Conservation (phyloP, 306 rosid genomes). For the Pterocarpus macrocarpus region DNA sequence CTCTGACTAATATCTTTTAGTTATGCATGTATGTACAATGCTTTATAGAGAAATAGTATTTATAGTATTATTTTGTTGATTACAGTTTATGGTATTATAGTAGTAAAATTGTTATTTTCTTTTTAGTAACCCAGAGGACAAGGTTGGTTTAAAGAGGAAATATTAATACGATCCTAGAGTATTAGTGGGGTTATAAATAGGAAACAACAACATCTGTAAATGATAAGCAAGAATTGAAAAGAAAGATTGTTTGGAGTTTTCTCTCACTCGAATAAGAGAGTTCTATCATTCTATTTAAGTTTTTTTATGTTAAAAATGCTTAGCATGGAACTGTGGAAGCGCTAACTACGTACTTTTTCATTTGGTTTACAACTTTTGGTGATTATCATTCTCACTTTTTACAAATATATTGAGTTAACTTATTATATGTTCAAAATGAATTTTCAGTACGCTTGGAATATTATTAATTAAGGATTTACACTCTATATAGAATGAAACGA, state of each 20-base stretch:
- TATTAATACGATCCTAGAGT: too few relatives aligned
- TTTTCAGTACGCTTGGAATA: neutral
- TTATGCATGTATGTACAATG: neutral
- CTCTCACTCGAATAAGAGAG: too few relatives aligned
- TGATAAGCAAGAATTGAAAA: too few relatives aligned
- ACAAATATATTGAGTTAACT: neutral
- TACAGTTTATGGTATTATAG: too few relatives aligned
- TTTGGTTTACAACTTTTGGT: neutral
- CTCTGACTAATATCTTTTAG: too few relatives aligned
- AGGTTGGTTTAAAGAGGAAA: too few relatives aligned
- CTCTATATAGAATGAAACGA: neutral
- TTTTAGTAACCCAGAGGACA: too few relatives aligned
- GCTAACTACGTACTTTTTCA: neutral
- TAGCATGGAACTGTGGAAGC: neutral
- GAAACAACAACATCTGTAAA: too few relatives aligned
- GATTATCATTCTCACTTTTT: constrained; percentile 3
- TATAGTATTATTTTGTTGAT: neutral
- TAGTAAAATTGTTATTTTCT: too few relatives aligned
- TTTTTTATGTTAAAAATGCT: neutral
- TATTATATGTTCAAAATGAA: too few relatives aligned
- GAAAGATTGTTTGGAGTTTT: too few relatives aligned
- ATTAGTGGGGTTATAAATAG: too few relatives aligned
- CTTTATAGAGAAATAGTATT: neutral
- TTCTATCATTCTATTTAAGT: neutral
- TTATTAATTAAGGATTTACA: neutral